A percentile compares a stretch with the other conserved stretches of the same genome.
Conservation (phyloP, 306 rosid species). For the Trifolium fragiferum region DNA sequence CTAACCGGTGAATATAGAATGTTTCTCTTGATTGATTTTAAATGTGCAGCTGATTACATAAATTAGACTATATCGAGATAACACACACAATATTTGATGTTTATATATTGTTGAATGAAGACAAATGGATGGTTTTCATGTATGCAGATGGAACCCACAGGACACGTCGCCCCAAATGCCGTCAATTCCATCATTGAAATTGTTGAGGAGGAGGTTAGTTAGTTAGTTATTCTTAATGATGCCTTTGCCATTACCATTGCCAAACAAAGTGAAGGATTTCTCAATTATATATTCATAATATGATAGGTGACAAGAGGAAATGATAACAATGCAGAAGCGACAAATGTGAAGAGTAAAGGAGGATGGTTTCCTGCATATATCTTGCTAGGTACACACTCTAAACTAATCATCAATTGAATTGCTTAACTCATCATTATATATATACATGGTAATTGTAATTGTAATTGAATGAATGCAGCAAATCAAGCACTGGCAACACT, state of each 20-base stretch:
- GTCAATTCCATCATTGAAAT: constrained; percentile 19
- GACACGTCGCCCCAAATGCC: constrained; percentile 19
- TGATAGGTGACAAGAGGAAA: constrained; percentile 39
- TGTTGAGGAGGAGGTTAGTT: constrained; percentile 38
- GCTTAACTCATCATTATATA: not conserved
- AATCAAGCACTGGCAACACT: constrained; percentile 70
- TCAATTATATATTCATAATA: not conserved
- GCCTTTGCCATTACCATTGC: not conserved
- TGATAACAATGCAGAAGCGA: constrained; percentile 3
- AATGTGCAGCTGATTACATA: too few species aligned
- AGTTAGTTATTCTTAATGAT: constrained; percentile 21
- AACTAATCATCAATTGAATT: not conserved
- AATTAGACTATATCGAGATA: too few species aligned
- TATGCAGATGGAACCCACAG: constrained; percentile 50
- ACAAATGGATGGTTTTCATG: not conserved
- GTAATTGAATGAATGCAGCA: constrained; percentile 38
- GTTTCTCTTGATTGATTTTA: too few species aligned
- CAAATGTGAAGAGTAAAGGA: constrained; percentile 34
- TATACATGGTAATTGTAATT: not conserved
- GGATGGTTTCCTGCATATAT: constrained; percentile 54
- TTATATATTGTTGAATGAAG: not conserved
- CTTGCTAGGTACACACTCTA: constrained; percentile 42
- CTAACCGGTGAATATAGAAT: too few species aligned
- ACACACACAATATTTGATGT: too few species aligned
- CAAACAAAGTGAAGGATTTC: not conserved